Conservation (phyloP, 208 protist species). For the Leishmania aethiopica region DNA sequence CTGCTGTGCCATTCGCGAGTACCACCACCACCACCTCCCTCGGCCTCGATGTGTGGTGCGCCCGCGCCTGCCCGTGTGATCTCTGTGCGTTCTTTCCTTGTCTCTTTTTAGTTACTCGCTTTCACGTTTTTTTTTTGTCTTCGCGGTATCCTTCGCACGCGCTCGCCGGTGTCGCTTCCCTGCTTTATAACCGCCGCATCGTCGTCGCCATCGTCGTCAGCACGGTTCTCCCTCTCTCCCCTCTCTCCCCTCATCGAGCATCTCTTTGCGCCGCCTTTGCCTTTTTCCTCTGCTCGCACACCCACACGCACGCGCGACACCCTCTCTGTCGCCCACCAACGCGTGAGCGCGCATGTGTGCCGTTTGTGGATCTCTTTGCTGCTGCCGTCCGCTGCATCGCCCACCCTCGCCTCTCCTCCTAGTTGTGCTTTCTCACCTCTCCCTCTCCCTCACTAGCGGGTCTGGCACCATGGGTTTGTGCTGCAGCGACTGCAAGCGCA, state of each 20-base stretch:
- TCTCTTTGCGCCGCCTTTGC: background rate
- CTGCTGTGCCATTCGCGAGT: background rate
- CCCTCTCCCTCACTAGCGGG: background rate
- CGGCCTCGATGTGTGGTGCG: too few species aligned
- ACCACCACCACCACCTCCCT: background rate
- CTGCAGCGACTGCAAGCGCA: background rate
- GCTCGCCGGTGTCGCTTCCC: too few species aligned
- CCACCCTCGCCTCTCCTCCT: background rate
- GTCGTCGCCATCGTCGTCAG: background rate
- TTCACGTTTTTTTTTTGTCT: background rate
- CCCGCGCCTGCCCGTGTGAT: background rate
- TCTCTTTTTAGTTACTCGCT: background rate
- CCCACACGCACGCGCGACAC: background rate
- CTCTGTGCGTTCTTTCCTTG: background rate
- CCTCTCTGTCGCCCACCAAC: background rate
- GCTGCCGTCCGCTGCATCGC: background rate
- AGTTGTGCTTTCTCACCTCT: background rate
- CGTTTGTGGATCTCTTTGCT: background rate
- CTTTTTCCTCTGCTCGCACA: background rate
- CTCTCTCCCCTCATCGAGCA: background rate
- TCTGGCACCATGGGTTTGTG: constrained; percentile 6
- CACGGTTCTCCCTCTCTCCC: background rate
- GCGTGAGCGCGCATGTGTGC: background rate
- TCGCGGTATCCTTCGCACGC: background rate
- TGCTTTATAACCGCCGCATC: too few species aligned